phyloP scores from a whole-genome alignment of 2,329 filamentous ascomycete genomes.

The Albifimbria verrucaria region DNA sequence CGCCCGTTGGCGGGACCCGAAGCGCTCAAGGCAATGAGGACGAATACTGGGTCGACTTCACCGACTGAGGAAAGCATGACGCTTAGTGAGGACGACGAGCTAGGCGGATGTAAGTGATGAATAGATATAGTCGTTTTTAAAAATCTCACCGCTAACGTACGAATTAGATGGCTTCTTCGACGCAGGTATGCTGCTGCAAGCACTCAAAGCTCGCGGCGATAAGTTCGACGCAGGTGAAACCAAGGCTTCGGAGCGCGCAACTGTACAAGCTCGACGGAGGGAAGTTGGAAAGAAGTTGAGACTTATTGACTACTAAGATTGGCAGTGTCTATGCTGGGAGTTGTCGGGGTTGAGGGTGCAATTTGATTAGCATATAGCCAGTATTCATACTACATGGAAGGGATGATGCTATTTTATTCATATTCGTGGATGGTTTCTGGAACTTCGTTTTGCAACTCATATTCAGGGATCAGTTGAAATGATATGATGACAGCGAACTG shows the following conservation, averaged over 20 bases:
- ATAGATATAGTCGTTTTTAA: too few species aligned
- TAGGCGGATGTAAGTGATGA: slow-evolving; percentile 85
- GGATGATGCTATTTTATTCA: too few species aligned
- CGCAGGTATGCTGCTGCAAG: slow-evolving; percentile 88
- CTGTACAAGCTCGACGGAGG: slow-evolving; percentile 55
- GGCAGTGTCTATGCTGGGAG: too few species aligned
- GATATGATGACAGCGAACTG: too few species aligned
- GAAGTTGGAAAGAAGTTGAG: slow-evolving; percentile 74
- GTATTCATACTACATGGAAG: too few species aligned
- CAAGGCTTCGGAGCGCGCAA: slow-evolving; percentile 57
- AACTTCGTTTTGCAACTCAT: too few species aligned
- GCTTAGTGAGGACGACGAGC: slow-evolving; percentile 79
- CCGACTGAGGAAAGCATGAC: slow-evolving; percentile 67
- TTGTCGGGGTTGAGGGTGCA: too few species aligned
- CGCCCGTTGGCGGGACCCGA: slow-evolving; percentile 64
- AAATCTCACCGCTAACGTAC: slow-evolving; percentile 4
- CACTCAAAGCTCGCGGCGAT: slow-evolving; percentile 70
- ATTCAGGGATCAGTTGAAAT: too few species aligned
- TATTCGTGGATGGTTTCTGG: too few species aligned
- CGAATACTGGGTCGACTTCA: slow-evolving; percentile 49
- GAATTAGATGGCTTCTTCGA: slow-evolving; percentile 90
- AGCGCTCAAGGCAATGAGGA: slow-evolving; percentile 35
- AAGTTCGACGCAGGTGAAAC: slow-evolving; percentile 47
- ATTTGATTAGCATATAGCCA: not conserved
- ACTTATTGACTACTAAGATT: slow-evolving; percentile 61